These are phyloP conservation scores for Bipolaris cookei DNA, from an alignment of 2,329 filamentous ascomycete species.

Conservation along the genomic window DNA sequence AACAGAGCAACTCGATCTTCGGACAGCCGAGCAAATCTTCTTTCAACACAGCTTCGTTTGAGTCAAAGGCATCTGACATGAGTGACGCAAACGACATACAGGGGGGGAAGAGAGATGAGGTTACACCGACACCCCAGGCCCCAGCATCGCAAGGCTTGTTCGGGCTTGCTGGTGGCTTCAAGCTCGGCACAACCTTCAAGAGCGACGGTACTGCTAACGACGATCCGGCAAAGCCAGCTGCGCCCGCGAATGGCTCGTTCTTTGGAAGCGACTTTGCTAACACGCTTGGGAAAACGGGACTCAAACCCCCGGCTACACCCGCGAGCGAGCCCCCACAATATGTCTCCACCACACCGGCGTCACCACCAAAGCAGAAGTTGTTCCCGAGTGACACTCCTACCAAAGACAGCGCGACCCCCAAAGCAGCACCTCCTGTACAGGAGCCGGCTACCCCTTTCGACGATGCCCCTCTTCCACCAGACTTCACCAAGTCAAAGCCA, in stretches of 20 bases:
- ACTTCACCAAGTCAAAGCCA: constrained; percentile 41
- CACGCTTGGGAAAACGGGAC: constrained; percentile 57
- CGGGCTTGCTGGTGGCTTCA: constrained; percentile 60
- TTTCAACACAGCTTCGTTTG: constrained; percentile 40
- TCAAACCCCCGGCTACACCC: constrained; percentile 43
- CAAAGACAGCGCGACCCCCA: constrained; percentile 34
- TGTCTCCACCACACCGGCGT: constrained; percentile 47
- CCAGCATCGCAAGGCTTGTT: constrained; percentile 40
- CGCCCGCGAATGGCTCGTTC: constrained; percentile 56
- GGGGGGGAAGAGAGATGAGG: constrained; percentile 40
- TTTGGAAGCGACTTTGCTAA: constrained; percentile 69
- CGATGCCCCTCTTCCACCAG: constrained; percentile 49
- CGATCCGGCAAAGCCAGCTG: constrained; percentile 60
- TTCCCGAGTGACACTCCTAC: constrained; percentile 26
- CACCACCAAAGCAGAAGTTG: constrained; percentile 35
- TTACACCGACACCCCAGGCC: constrained; percentile 44
- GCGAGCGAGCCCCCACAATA: constrained; percentile 50
- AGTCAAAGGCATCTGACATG: constrained; percentile 40
- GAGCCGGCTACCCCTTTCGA: constrained; percentile 37
- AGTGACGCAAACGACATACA: constrained; percentile 34
- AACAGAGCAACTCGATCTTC: constrained; percentile 37
- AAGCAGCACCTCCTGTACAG: constrained; percentile 43
- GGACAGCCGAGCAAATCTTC: constrained; percentile 38
- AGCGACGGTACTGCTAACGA: constrained; percentile 67
- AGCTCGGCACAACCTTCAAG: constrained; percentile 71